Conservation (phyloP, 345 rosid genomes). For the Lepidium didymum region DNA sequence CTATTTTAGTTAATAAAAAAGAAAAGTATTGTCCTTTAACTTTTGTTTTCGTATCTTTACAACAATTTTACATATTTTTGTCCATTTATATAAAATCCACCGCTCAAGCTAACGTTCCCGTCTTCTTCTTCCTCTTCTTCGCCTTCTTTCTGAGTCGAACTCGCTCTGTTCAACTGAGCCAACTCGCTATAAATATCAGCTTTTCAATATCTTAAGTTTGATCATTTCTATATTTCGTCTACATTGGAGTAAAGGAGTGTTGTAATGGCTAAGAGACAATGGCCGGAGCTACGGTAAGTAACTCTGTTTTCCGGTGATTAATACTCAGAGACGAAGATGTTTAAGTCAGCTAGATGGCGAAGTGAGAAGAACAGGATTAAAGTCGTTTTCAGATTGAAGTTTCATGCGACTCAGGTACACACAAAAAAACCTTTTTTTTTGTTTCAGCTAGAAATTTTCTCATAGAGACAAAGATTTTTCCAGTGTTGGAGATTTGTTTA, state of each 20-base stretch:
- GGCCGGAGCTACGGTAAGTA: conserved; percentile 33
- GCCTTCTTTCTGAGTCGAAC: conserved; percentile 15
- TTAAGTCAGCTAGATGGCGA: conserved; percentile 76
- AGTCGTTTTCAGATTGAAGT: conserved; percentile 73
- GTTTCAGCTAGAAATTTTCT: background rate
- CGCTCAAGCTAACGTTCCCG: conserved; percentile 21
- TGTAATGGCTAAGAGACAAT: conserved; percentile 26
- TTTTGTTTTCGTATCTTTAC: conserved; percentile 26
- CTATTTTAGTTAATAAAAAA: background rate
- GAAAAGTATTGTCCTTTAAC: conserved; percentile 9
- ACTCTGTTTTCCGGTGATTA: conserved; percentile 8
- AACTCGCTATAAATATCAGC: conserved; percentile 1
- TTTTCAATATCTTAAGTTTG: background rate
- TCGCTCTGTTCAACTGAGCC: conserved; percentile 18
- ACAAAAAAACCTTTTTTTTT: background rate
- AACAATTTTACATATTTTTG: conserved; percentile 34
- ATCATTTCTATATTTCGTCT: background rate
- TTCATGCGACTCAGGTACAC: conserved; percentile 78
- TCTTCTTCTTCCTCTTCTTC: conserved; percentile 15
- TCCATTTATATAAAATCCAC: conserved; percentile 31
- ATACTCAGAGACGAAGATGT: conserved; percentile 39
- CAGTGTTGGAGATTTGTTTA: background rate
- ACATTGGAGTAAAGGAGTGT: conserved; percentile 26
- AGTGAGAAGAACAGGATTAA: conserved; percentile 74
- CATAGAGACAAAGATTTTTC: background rate